Percentiles rank a stretch among this genome's conserved stretches.
Evolutionary conservation across 2,329 filamentous ascomycete genomes (phyloP).

Genomic region (Fusarium drepaniforme): DNA sequence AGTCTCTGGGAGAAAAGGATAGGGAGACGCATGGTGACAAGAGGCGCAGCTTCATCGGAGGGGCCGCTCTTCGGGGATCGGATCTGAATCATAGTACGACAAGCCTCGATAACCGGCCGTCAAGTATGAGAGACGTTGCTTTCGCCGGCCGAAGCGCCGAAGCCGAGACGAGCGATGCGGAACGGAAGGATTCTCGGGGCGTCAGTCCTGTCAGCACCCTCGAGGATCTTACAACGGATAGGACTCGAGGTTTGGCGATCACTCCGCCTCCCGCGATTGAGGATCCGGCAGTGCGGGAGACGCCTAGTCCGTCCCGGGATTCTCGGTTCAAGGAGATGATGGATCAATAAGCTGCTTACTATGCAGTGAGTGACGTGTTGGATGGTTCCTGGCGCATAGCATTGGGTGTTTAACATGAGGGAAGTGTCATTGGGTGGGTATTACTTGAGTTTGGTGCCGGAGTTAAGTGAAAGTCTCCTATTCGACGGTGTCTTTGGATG

Average conservation of each 20-base stretch:
- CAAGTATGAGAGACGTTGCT: constrained; percentile 61
- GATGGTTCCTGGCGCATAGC: constrained; percentile 1
- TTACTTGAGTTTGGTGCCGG: background rate
- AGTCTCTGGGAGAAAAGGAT: constrained; percentile 55
- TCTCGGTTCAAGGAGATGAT: constrained; percentile 72
- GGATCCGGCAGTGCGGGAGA: constrained; percentile 50
- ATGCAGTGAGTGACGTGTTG: background rate
- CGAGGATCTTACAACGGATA: constrained; percentile 33
- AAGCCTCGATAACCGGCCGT: constrained; percentile 56
- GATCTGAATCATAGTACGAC: constrained; percentile 59
- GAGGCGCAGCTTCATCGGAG: constrained; percentile 62
- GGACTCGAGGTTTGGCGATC: constrained; percentile 42
- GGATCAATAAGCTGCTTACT: constrained; percentile 40
- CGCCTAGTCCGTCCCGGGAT: constrained; percentile 66
- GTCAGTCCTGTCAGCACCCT: constrained; percentile 55
- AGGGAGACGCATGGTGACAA: constrained; percentile 52
- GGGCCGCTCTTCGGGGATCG: constrained; percentile 59
- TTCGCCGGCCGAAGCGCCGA: constrained; percentile 54
- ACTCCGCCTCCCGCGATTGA: constrained; percentile 54
- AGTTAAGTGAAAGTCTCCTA: background rate
- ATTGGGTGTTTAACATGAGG: background rate
- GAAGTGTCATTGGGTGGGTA: constrained; percentile 3
- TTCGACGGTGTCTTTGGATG: constrained; percentile 4
- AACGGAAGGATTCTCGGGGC: constrained; percentile 47
- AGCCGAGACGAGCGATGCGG: constrained; percentile 35